Evolutionary conservation across 768 basidiomycete species (phyloP).

Genomic region (Lactarius hatsudake): DNA sequence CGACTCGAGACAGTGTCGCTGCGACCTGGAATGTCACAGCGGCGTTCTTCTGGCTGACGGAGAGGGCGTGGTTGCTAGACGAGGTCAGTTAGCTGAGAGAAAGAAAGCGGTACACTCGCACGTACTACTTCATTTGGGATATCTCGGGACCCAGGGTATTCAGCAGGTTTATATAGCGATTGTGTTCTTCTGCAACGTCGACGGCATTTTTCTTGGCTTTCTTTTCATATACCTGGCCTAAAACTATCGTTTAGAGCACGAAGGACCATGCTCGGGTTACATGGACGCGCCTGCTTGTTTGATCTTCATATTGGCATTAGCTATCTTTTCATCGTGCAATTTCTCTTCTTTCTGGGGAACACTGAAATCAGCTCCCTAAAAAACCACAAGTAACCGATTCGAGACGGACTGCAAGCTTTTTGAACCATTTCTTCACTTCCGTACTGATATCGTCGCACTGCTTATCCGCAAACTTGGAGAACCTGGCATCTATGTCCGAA

Average conservation of each 20-base stretch:
- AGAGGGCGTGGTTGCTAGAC: conserved; percentile 62
- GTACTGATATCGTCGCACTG: conserved; percentile 62
- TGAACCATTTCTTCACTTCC: conserved; percentile 85
- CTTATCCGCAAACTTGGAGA: conserved; percentile 69
- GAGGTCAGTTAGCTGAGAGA: not conserved
- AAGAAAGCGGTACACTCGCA: conserved; percentile 11
- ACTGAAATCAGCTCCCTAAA: not conserved
- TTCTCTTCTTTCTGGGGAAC: conserved; percentile 73
- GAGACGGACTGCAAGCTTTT: conserved; percentile 68
- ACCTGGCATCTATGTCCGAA: conserved; percentile 70
- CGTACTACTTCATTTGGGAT: conserved; percentile 77
- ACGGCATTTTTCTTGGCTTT: conserved; percentile 70
- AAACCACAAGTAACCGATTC: not conserved
- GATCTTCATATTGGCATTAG: conserved; percentile 64
- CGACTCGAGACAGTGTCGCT: conserved; percentile 63
- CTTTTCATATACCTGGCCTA: conserved; percentile 75
- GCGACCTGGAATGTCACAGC: conserved; percentile 59
- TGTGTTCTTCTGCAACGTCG: conserved; percentile 71
- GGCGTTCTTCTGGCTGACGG: conserved; percentile 60
- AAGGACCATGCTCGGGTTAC: not conserved
- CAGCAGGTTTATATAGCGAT: conserved; percentile 71
- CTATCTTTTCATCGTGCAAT: conserved; percentile 67
- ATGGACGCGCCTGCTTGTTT: conserved; percentile 63
- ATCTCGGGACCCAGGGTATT: conserved; percentile 73
- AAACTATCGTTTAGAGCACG: not conserved